A percentile compares a stretch with the other conserved stretches of the same genome.
These are phyloP conservation scores for Fusarium pininemorale DNA, from an alignment of 2,329 filamentous ascomycete species.

Conservation along the genomic window DNA sequence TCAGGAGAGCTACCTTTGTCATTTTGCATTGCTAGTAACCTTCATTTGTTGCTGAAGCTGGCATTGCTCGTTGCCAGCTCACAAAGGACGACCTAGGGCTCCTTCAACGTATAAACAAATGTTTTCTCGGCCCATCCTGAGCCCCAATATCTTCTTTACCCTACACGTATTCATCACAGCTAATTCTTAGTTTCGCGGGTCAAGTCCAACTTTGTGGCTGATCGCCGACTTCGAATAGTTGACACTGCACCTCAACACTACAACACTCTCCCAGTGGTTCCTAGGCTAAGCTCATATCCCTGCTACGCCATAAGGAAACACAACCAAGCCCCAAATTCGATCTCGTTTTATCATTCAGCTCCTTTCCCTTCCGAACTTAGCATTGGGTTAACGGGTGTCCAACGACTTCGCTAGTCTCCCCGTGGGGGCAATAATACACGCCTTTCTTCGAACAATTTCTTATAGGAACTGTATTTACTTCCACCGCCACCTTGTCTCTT, in stretches of 20 bases:
- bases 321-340: slow-evolving; percentile 11
- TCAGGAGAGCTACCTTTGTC: slow-evolving; percentile 22
- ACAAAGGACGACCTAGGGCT: background rate
- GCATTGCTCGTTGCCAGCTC: slow-evolving; percentile 13
- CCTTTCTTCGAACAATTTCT: slow-evolving; percentile 11
- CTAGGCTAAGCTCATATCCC: slow-evolving; percentile 30
- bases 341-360: slow-evolving; percentile 13
- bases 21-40: slow-evolving; percentile 15
- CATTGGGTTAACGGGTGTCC: slow-evolving; percentile 7
- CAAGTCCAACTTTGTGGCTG: slow-evolving; percentile 20
- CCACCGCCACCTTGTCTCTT: background rate
- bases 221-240: slow-evolving; percentile 12
- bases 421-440: slow-evolving; percentile 1
- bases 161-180: background rate
- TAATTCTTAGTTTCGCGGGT: slow-evolving; percentile 10
- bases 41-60: slow-evolving; percentile 15
- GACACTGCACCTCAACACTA: slow-evolving; percentile 19
- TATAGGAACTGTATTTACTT: slow-evolving; percentile 25
- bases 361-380: slow-evolving; percentile 14
- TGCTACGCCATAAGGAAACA: slow-evolving; percentile 35
- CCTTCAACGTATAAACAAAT: background rate
- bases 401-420: slow-evolving; percentile 6
- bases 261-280: slow-evolving; percentile 7
- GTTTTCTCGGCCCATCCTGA: background rate
- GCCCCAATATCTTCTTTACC: background rate